Base-by-base conservation (phyloP, 345 rosid species). In the Dovyalis caffra region DNA sequence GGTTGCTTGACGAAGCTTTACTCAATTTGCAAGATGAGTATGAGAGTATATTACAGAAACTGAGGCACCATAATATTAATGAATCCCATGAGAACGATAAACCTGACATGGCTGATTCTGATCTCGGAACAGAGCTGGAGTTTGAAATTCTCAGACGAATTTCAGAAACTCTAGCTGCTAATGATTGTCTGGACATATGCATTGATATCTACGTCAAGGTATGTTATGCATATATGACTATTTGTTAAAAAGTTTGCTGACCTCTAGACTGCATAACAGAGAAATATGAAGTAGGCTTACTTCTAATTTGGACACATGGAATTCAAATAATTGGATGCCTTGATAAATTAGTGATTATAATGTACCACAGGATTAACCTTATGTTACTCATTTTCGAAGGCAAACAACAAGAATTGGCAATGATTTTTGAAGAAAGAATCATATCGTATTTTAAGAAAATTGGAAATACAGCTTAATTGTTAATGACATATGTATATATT, bases 131-230 rank as follows among this genome's bases (percentile, higher is more conserved):
- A 14, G 88, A 84, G 57, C 67, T 77, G 77, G 88, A 90, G 76
- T 74, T 87, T 61, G 80, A 84, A 73, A 80, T 82, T 72, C 86
- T 88, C 1, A 64, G 76, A 45, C 68, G 81, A 75, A 87, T 88
- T 72, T 81, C 88, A 0, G 89, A 84, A 61, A 87, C 81, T 28
- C 76, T 88, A 7, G 82, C 87, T 18, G 77, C 80, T 53, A 90
- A 84, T 63, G 94, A 90, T 83, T 90, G 94, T n/a, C 66, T 85
- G 74, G 94, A 90, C 74, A 88, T 88, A 35, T 83, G 89, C 77
- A 88, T 90, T 56, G 89, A 86, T 28, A 88, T 90, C 76, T 90
- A 76, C 74, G 84, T 90, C 75, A 85, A 86, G 89, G 92, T 84
- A 82, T 35, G 45, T 53, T 21, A 6, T 2, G 32, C 4, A 21